Percentiles rank a stretch among this genome's conserved stretches.
Conservation (phyloP, 23 red algal genomes). For the Pyropia yezoensis region DNA sequence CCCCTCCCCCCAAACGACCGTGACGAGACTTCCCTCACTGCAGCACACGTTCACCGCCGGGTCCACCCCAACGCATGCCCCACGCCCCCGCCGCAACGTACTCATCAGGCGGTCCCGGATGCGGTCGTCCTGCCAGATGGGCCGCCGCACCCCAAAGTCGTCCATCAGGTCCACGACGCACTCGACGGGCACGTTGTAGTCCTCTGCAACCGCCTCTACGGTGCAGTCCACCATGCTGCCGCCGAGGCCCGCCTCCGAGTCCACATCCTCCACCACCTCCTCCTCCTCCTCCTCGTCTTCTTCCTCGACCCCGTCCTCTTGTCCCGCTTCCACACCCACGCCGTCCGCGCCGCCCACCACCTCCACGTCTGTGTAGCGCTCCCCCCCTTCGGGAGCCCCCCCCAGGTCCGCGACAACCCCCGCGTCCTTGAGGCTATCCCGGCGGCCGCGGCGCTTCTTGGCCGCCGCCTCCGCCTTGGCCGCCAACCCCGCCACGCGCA, state of each 20-base stretch:
- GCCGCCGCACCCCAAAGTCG: constrained; percentile 22
- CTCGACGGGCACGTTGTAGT: constrained; percentile 43
- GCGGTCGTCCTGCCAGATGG: constrained; percentile 22
- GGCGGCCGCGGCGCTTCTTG: too few species aligned
- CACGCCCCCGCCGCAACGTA: too few species aligned
- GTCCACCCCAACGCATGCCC: too few species aligned
- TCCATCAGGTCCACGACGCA: constrained; percentile 52
- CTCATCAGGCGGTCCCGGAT: constrained; percentile 47
- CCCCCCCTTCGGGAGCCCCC: too few species aligned
- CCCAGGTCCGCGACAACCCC: too few species aligned
- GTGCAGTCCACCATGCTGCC: constrained; percentile 59
- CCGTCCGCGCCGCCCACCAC: not conserved
- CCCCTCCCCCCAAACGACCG: too few species aligned
- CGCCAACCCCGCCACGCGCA: constrained; percentile 1
- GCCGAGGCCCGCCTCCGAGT: not conserved
- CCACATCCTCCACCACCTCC: not conserved
- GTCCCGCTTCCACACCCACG: not conserved
- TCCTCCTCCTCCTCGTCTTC: not conserved
- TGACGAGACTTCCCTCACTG: too few species aligned
- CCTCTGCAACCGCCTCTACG: constrained; percentile 52
- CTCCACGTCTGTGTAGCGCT: constrained; percentile 14
- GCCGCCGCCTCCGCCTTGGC: too few species aligned
- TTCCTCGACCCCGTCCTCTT: not conserved
- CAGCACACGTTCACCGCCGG: too few species aligned
- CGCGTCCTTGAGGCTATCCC: too few species aligned